Evolutionary conservation across 2,329 filamentous ascomycete species (phyloP).

Genomic region (Colletotrichum trifolii): DNA sequence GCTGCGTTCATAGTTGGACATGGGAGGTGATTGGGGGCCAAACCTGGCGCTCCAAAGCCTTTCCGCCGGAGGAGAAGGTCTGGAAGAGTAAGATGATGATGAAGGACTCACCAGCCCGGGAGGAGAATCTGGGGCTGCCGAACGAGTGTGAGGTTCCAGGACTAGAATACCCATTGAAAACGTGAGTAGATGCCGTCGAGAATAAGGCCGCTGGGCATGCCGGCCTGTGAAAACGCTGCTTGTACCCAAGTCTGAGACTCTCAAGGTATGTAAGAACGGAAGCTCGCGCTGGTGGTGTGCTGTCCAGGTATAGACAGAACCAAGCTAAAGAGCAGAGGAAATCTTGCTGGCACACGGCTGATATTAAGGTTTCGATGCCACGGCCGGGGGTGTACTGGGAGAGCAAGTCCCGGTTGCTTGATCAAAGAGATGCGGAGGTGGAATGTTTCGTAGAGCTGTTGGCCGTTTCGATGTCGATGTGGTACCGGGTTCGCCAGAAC

Average conservation of each 20-base stretch:
- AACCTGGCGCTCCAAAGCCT: slow-evolving; percentile 53
- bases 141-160: slow-evolving; percentile 61
- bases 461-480: no score
- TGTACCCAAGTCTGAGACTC: neutral
- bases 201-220: slow-evolving; percentile 23
- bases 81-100: slow-evolving; percentile 59
- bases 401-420: slow-evolving; percentile 2
- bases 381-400: slow-evolving; percentile 25
- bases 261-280: neutral
- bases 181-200: slow-evolving; percentile 27
- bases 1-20: slow-evolving; percentile 67
- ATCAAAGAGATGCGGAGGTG: slow-evolving; percentile 9
- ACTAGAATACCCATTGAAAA: slow-evolving; percentile 67
- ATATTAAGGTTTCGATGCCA: slow-evolving; percentile 27
- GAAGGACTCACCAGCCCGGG: slow-evolving; percentile 65
- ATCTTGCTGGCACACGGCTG: slow-evolving; percentile 16
- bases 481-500: no score
- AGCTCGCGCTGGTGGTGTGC: neutral
- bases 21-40: slow-evolving; percentile 62
- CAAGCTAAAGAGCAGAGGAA: neutral
- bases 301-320: neutral
- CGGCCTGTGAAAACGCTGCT: slow-evolving; percentile 7
- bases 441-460: no score
- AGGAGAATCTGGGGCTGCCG: slow-evolving; percentile 64
- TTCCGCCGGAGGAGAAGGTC: slow-evolving; percentile 55